Evolutionary conservation across 495 filamentous ascomycete species (phyloP), one percentile per base, ranked within the genome.

Genomic region (Penicillium antarcticum): DNA sequence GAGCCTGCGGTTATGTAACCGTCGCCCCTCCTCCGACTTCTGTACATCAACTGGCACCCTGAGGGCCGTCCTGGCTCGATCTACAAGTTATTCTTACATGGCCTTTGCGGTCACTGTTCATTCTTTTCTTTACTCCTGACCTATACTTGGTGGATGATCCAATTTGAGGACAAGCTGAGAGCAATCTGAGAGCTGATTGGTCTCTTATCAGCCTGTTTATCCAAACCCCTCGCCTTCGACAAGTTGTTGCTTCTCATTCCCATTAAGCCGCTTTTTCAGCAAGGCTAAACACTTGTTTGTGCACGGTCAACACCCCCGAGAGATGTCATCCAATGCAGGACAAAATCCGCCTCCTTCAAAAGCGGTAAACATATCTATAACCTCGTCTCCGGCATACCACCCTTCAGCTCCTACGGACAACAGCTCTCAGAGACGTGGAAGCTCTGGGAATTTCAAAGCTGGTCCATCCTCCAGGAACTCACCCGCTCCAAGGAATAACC

Each of bases 401-500:
- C 56, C 64, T 4, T 45, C 59, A 36, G 44, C 65, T 23, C 55
- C 65, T 16, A 46, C 62, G 23, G 77, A 81, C n/a, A 65, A 58
- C 31, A 80, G 88, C 33, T 75, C 76, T 32, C 84, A 87, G 61
- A 73, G 82, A 62, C 81, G 86, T 50, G 84, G 85, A 45, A 80
- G 80, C 41, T 84, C 83, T 29, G 82, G 86, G 47, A 84, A 79
- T 57, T 79, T 80, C 62, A 81, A 85, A 34, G 74, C 83, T 44
- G 82, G 82, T 38, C 72, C 83, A 13, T 77, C 73, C 12, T 76
- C 84, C 38, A 78, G 82, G 33, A 66, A 62, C 31, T 63, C 76
- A 6, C 70, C 73, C 16, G 68, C 80, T 26, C 65, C 78, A 37
- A 77, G 89, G 53, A 96, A 91, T 71, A 84, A 78, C 48, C 92